Conservation (phyloP, 2,329 filamentous ascomycete species). For the Chrysoporthe deuterocubensis region DNA sequence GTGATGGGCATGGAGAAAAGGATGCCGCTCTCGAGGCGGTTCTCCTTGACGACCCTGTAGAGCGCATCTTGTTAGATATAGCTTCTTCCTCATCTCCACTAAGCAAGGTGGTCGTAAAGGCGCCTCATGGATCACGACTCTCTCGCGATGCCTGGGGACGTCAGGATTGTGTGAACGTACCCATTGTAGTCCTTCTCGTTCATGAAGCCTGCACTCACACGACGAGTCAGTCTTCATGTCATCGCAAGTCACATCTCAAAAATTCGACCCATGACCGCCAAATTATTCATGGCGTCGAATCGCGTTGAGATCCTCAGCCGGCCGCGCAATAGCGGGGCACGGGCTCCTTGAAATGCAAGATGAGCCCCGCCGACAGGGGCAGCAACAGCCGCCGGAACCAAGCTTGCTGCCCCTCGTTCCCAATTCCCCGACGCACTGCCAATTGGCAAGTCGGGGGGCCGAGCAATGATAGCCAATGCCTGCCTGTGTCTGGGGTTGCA, state of each 20-base stretch:
- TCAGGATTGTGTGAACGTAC: conserved; percentile 53
- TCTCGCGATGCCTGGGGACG: neutral
- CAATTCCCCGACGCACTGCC: conserved; percentile 9
- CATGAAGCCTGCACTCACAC: conserved; percentile 75
- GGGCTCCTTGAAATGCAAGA: conserved; percentile 16
- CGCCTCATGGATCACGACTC: neutral
- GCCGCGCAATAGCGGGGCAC: conserved; percentile 24
- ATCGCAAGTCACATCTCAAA: conserved; percentile 7
- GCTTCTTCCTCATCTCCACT: neutral
- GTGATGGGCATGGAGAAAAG: conserved; percentile 98
- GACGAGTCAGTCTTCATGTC: conserved; percentile 24
- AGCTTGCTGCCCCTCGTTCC: conserved; percentile 13
- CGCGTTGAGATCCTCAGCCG: conserved; percentile 7
- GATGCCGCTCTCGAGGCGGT: conserved; percentile 83
- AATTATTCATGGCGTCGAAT: conserved; percentile 17
- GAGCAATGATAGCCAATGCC: neutral
- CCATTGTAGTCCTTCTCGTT: conserved; percentile 95
- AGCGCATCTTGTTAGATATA: conserved; percentile 10
- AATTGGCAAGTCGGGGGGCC: conserved; percentile 1
- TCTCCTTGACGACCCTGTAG: conserved; percentile 80
- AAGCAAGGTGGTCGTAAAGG: neutral
- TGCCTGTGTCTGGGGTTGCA: neutral
- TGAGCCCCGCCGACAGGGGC: conserved; percentile 20
- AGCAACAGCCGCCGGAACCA: neutral
- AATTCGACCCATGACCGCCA: conserved; percentile 9